These are phyloP conservation scores for Cordyceps pruinosa DNA, from an alignment of 2,329 filamentous ascomycete species.

Conservation along the genomic window DNA sequence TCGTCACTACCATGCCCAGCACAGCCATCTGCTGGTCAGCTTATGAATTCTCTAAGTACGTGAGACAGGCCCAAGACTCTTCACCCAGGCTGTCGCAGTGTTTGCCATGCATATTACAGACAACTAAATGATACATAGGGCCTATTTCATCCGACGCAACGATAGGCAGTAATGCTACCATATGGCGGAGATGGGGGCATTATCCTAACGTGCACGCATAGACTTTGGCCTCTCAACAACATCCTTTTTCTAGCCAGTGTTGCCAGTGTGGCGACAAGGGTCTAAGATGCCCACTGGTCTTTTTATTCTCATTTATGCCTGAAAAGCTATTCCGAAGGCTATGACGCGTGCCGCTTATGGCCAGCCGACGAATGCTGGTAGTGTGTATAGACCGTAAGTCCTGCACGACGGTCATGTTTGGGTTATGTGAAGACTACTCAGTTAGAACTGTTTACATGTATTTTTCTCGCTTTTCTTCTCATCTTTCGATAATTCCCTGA, in stretches of 20 bases:
- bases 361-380: background rate
- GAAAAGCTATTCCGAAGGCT: constrained; percentile 3
- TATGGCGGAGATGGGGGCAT: background rate
- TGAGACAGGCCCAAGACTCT: constrained; percentile 11
- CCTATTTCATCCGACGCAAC: constrained; percentile 54
- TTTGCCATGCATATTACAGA: background rate
- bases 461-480: background rate
- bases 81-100: background rate
- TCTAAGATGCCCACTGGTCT: background rate
- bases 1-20: constrained; percentile 96
- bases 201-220: background rate
- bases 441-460: constrained; percentile 9
- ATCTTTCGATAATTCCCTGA: background rate
- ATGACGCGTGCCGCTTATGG: constrained; percentile 1
- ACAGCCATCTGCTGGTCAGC: constrained; percentile 98
- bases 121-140: constrained; percentile 33
- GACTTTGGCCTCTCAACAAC: background rate
- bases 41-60: constrained; percentile 63
- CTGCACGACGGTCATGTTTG: background rate
- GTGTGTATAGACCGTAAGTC: constrained; percentile 3
- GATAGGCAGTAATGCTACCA: constrained; percentile 28
- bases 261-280: background rate
- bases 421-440: background rate
- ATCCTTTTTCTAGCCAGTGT: background rate
- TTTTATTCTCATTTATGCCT: constrained; percentile 1